phyloP scores from a whole-genome alignment of 2,329 filamentous ascomycete genomes.

The Cordyceps tenuipes region DNA sequence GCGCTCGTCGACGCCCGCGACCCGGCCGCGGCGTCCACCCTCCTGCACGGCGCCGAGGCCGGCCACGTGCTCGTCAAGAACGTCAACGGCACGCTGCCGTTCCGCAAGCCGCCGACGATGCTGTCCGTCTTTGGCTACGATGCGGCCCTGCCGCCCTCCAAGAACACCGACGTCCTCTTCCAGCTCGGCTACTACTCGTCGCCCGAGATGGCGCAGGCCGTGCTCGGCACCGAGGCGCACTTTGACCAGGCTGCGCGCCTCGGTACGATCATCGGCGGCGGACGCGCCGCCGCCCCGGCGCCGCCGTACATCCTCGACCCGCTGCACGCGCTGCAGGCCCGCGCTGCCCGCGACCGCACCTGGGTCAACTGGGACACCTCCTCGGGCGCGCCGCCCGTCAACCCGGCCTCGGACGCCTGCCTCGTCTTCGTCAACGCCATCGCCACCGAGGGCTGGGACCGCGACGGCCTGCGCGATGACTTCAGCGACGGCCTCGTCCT shows the following conservation, averaged over 20 bases:
- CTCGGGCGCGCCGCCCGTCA: slow-evolving; percentile 26
- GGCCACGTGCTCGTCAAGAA: slow-evolving; percentile 76
- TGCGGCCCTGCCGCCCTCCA: slow-evolving; percentile 44
- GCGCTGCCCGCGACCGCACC: slow-evolving; percentile 44
- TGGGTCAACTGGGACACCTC: slow-evolving; percentile 42
- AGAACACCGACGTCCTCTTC: slow-evolving; percentile 39
- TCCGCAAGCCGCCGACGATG: slow-evolving; percentile 46
- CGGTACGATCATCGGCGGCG: slow-evolving; percentile 44
- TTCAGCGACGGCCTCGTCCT: slow-evolving; percentile 51
- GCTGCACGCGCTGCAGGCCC: slow-evolving; percentile 48
- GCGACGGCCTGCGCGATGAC: slow-evolving; percentile 59
- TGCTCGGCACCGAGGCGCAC: slow-evolving; percentile 32
- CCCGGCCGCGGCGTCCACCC: slow-evolving; percentile 31
- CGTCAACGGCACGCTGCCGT: slow-evolving; percentile 49
- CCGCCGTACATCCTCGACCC: slow-evolving; percentile 45
- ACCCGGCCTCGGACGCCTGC: slow-evolving; percentile 49
- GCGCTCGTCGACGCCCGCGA: slow-evolving; percentile 41
- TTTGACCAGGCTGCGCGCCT: slow-evolving; percentile 42
- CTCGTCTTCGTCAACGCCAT: slow-evolving; percentile 77
- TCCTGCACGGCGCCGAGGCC: slow-evolving; percentile 47
- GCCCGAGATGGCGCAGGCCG: slow-evolving; percentile 35
- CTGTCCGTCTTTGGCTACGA: slow-evolving; percentile 55
- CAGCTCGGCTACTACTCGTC: slow-evolving; percentile 40
- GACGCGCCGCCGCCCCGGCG: slow-evolving; percentile 41
- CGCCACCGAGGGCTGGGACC: slow-evolving; percentile 68